Base-by-base conservation (phyloP, 2,329 filamentous ascomycete species). In the Westerdykella ornata region DNA sequence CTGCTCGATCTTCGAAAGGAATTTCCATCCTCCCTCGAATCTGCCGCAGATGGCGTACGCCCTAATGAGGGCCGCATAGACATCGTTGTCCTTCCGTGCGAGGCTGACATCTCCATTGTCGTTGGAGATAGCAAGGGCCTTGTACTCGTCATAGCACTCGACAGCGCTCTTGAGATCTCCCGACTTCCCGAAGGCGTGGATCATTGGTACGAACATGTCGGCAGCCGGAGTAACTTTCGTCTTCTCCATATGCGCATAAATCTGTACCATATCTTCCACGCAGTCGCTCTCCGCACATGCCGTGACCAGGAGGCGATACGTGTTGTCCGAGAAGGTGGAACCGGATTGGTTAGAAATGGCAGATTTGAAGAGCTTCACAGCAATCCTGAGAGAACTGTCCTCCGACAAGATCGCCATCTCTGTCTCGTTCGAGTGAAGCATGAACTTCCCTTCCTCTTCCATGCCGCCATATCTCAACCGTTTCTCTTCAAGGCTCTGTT, bases 131-230 rank as follows among this genome's bases (percentile, higher is more conserved):
- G 90, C 89, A 32, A 96, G 74, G 35, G 80, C 78, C 59, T 88
- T 88, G 74, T 97, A 97, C 67, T 95, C 87, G 50, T 94, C 90
- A 69, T 96, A 98, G 68, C 88, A 88, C 63, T 95, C 88, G 5
- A 97, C 86, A 15, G 89, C 92, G 53, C 85, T 94, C 55, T 82
- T 75, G 34, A 97, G 71, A 61, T 97, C 88, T 37, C 88, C 85
- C 9, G 77, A 78, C 32, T 78, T 77, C 46, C 87, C 87, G 60
- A 95, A 97, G 0, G 89, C 88, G n/a, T 85, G 82, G 63, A 98
- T 96, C 86, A 98, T 95, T 14, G 83, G 78, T 1, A 88, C 85
- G 68, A 95, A 97, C 39, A 90, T 86, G 35, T 84, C 80, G 5
- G 88, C 83, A 44, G 84, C 81, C 0, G 90, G 87, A 13, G 79